A percentile compares a stretch with the other conserved stretches of the same genome.
phyloP scores from a whole-genome alignment of 169 alveolate species.

The Plasmodium blacklocki region DNA sequence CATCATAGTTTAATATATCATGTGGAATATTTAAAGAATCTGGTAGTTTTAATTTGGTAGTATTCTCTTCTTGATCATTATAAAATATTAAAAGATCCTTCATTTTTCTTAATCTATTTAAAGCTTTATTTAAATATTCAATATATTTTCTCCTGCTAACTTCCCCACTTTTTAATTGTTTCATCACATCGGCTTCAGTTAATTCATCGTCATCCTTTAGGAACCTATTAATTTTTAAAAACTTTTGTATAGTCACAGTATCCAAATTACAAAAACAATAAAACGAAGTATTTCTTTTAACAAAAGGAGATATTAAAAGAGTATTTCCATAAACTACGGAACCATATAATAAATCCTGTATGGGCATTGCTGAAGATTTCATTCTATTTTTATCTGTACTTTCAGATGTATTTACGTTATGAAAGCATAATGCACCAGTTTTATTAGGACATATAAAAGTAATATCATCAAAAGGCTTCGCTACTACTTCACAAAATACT shows the following conservation, averaged over 20 bases:
- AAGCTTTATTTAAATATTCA: slow-evolving; percentile 12
- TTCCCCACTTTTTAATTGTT: not conserved
- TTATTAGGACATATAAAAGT: slow-evolving; percentile 54
- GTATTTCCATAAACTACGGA: slow-evolving; percentile 43
- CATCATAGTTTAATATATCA: too few relatives aligned
- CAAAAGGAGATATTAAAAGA: slow-evolving; percentile 43
- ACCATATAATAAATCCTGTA: slow-evolving; percentile 35
- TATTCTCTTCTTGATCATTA: too few relatives aligned
- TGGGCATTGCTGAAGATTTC: slow-evolving; percentile 11
- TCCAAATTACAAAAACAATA: slow-evolving; percentile 51
- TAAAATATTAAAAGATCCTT: not conserved
- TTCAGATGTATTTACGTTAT: slow-evolving; percentile 10
- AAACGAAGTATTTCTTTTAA: slow-evolving; percentile 12
- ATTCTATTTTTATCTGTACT: not conserved
- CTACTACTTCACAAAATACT: slow-evolving; percentile 19
- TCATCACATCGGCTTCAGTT: not conserved
- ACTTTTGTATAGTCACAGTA: not conserved
- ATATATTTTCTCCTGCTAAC: not conserved
- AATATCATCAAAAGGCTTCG: slow-evolving; percentile 48
- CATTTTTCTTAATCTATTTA: slow-evolving; percentile 19
- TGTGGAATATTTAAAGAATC: too few relatives aligned
- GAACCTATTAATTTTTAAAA: not conserved
- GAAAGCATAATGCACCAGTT: slow-evolving; percentile 45
- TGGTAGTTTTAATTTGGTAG: too few relatives aligned
- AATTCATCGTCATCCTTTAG: not conserved